A percentile compares a stretch with the other conserved stretches of the same genome.
Evolutionary conservation across 2,329 filamentous ascomycete species (phyloP).

Genomic region (Trichoderma atroviride): DNA sequence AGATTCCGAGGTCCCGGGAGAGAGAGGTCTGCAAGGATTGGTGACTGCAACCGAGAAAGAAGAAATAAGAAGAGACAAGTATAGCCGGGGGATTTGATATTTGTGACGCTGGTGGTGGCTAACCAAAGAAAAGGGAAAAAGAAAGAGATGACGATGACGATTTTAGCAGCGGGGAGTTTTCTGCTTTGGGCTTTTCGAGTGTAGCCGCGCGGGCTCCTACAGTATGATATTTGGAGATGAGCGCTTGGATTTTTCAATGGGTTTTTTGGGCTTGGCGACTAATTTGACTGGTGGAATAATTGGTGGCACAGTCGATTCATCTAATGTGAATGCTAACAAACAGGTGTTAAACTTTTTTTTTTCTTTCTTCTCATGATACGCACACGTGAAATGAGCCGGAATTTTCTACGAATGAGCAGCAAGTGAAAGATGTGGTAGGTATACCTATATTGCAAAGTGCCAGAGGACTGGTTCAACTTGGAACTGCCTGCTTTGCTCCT

Average conservation of each 20-base stretch:
- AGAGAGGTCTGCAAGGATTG: neutral
- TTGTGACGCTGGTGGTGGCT: neutral
- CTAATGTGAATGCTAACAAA: neutral
- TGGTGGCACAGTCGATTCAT: neutral
- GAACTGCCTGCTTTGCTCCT: neutral
- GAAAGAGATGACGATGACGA: neutral
- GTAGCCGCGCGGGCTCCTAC: neutral
- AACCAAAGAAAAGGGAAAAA: neutral
- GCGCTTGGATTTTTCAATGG: neutral
- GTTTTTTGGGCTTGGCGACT: neutral
- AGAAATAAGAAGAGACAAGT: neutral
- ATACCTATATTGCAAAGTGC: neutral
- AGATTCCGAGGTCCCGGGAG: neutral
- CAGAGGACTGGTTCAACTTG: neutral
- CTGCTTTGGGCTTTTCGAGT: neutral
- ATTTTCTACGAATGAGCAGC: neutral
- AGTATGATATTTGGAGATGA: neutral
- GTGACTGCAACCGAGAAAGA: neutral
- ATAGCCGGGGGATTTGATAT: neutral
- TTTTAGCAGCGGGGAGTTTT: neutral
- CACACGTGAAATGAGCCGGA: neutral
- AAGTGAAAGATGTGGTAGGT: neutral
- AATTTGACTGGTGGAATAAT: conserved; percentile 25
- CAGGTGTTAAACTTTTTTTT: neutral
- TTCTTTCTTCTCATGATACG: neutral